These are phyloP conservation scores for Basipetospora chlamydospora DNA, from an alignment of 2,329 filamentous ascomycete species.

Conservation along the genomic window DNA sequence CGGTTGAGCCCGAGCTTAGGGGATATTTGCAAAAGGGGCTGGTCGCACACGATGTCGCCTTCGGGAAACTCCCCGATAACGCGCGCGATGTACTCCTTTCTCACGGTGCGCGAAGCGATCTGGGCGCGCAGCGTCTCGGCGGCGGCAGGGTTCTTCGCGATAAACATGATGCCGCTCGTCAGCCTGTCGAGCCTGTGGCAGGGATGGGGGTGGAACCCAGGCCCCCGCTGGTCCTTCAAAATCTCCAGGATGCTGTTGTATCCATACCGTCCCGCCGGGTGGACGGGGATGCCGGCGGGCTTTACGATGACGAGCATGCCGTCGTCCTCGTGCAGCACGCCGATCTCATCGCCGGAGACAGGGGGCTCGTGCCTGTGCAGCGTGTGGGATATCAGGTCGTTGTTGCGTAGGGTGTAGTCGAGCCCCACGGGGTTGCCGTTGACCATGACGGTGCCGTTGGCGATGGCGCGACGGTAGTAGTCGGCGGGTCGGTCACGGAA, in stretches of 20 bases:
- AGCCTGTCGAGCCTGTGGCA: slow-evolving; percentile 91
- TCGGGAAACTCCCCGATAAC: slow-evolving; percentile 87
- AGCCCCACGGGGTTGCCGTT: slow-evolving; percentile 60
- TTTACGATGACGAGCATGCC: slow-evolving; percentile 96
- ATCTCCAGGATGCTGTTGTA: slow-evolving; percentile 94
- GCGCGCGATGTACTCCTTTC: slow-evolving; percentile 89
- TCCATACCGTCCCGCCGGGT: slow-evolving; percentile 88
- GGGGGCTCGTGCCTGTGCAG: slow-evolving; percentile 93
- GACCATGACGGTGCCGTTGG: slow-evolving; percentile 61
- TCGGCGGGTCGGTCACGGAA: slow-evolving; percentile 76
- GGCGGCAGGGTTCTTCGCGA: slow-evolving; percentile 71
- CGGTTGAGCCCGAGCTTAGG: slow-evolving; percentile 90
- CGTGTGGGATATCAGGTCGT: slow-evolving; percentile 83
- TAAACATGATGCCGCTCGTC: slow-evolving; percentile 96
- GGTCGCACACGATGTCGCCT: slow-evolving; percentile 79
- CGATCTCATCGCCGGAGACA: slow-evolving; percentile 65
- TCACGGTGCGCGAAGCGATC: slow-evolving; percentile 66
- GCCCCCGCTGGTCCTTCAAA: slow-evolving; percentile 59
- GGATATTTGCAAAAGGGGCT: slow-evolving; percentile 86
- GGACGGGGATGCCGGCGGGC: slow-evolving; percentile 85
- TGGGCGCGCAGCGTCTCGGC: slow-evolving; percentile 65
- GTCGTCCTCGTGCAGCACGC: slow-evolving; percentile 78
- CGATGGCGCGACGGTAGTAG: slow-evolving; percentile 81
- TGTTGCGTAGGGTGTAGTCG: slow-evolving; percentile 66
- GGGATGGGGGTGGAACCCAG: slow-evolving; percentile 43